Percentiles rank a stretch among this genome's conserved stretches.
Evolutionary conservation across 2,329 filamentous ascomycete species (phyloP).

Genomic region (Elsinoe batatas): DNA sequence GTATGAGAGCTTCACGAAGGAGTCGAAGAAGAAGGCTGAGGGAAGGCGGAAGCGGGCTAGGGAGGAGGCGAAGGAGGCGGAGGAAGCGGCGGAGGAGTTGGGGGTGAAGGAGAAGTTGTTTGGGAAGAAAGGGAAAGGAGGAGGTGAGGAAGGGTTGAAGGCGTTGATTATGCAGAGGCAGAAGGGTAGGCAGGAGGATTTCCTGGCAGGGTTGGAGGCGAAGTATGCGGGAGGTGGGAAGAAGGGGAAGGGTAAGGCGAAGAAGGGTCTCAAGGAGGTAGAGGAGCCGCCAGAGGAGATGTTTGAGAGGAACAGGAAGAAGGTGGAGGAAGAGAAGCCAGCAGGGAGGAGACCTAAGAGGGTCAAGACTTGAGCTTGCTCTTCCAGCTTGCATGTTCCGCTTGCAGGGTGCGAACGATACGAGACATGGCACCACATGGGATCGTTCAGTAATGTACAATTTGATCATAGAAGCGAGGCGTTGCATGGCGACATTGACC

Average conservation of each 20-base stretch:
- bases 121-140: conserved; percentile 30
- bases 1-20: conserved; percentile 61
- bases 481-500: conserved; percentile 1
- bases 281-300: conserved; percentile 56
- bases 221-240: conserved; percentile 52
- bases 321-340: conserved; percentile 16
- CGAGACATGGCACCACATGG: not conserved
- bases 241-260: conserved; percentile 34
- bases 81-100: conserved; percentile 63
- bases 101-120: conserved; percentile 64
- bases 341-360: conserved; percentile 2
- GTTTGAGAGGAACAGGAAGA: conserved; percentile 39
- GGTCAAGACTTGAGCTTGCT: conserved; percentile 1
- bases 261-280: conserved; percentile 38
- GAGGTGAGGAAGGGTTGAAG: conserved; percentile 45
- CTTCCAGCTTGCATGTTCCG: not conserved
- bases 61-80: conserved; percentile 62
- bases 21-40: conserved; percentile 42
- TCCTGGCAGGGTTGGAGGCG: conserved; percentile 64
- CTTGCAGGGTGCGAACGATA: no score
- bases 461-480: conserved; percentile 6
- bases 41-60: conserved; percentile 48
- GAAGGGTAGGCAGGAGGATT: conserved; percentile 49
- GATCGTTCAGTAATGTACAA: not conserved
- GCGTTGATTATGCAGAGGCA: conserved; percentile 67